Evolutionary conservation across 2,329 filamentous ascomycete genomes (phyloP).

Genomic region (Arthrobotrys pseudoclavata): DNA sequence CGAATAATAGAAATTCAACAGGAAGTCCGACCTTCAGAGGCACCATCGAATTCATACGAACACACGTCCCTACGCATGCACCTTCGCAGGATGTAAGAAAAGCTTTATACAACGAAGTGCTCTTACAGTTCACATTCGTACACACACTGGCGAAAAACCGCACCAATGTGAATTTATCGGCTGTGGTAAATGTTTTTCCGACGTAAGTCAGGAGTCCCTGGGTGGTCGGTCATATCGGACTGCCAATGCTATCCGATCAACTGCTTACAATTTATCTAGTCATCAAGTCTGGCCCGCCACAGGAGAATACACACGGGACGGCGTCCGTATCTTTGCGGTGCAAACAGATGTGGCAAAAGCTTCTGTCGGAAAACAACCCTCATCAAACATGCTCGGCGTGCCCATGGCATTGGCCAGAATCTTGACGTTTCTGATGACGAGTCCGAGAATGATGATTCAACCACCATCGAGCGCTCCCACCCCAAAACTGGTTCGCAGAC

Average conservation of each 20-base stretch:
- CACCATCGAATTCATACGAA: constrained; percentile 81
- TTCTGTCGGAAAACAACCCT: constrained; percentile 78
- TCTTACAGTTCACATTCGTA: constrained; percentile 78
- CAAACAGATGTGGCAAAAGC: constrained; percentile 75
- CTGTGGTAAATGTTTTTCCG: constrained; percentile 78
- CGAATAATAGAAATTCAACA: constrained; percentile 75
- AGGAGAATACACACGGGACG: constrained; percentile 77
- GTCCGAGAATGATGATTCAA: constrained; percentile 63
- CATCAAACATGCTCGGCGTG: constrained; percentile 64
- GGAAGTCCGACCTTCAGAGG: constrained; percentile 78
- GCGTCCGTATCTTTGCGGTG: constrained; percentile 75
- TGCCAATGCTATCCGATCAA: neutral
- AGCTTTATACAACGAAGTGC: constrained; percentile 80
- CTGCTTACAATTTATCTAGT: constrained; percentile 67
- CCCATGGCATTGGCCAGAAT: constrained; percentile 62
- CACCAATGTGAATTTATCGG: constrained; percentile 76
- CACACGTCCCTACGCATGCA: constrained; percentile 76
- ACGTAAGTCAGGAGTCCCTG: constrained; percentile 69
- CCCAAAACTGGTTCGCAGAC: constrained; percentile 14
- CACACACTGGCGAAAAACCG: constrained; percentile 79
- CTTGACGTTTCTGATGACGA: constrained; percentile 63
- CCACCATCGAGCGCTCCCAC: constrained; percentile 17
- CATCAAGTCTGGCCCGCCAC: constrained; percentile 76
- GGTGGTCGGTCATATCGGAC: neutral
- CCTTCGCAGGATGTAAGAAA: constrained; percentile 74